phyloP scores from a whole-genome alignment of 805 yeast genomes.

The Starmerella bombi region DNA sequence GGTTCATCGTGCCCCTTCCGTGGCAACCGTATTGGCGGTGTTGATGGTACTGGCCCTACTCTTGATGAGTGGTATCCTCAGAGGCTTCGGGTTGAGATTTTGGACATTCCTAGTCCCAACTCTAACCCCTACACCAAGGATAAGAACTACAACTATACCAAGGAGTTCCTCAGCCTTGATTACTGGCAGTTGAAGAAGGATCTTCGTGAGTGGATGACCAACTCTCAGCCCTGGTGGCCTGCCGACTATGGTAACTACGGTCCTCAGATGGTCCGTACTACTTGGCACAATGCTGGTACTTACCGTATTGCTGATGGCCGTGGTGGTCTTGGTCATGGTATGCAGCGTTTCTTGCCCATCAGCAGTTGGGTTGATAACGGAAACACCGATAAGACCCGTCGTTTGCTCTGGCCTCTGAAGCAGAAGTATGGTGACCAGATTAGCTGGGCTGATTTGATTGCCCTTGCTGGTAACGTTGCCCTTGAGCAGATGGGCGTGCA shows the following conservation, averaged over 20 bases:
- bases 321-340: conserved; percentile 17
- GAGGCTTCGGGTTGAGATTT: conserved; percentile 14
- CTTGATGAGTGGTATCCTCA: conserved; percentile 14
- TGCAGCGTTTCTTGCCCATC: conserved; percentile 17
- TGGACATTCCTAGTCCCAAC: conserved; percentile 9
- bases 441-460: conserved; percentile 17
- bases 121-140: conserved; percentile 11
- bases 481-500: conserved; percentile 17
- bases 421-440: conserved; percentile 18
- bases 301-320: conserved; percentile 19
- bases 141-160: conserved; percentile 10
- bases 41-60: conserved; percentile 15
- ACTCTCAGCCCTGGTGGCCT: conserved; percentile 18
- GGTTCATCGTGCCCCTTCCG: conserved; percentile 12
- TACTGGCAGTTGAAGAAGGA: conserved; percentile 14
- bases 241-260: conserved; percentile 19
- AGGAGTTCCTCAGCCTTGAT: conserved; percentile 10
- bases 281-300: conserved; percentile 19
- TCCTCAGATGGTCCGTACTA: conserved; percentile 16
- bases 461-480: conserved; percentile 17
- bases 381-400: conserved; percentile 18
- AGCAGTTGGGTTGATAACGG: conserved; percentile 17
- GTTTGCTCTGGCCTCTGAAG: conserved; percentile 19
- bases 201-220: conserved; percentile 9
- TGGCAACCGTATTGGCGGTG: conserved; percentile 14